phyloP scores from a whole-genome alignment of 768 basidiomycete genomes.

The Boletus vermiculosoides region DNA sequence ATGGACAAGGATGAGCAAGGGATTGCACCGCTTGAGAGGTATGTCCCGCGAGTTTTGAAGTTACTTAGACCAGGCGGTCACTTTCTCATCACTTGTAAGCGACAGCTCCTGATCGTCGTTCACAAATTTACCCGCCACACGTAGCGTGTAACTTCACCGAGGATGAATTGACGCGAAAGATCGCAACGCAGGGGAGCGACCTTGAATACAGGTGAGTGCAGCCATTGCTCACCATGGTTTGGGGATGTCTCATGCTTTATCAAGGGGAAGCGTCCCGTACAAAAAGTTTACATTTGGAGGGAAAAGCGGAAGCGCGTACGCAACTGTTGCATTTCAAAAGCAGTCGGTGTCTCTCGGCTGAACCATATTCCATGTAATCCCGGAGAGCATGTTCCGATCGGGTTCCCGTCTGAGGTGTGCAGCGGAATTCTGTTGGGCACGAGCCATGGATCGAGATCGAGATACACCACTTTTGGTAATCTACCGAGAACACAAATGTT shows the following conservation, averaged over 20 bases:
- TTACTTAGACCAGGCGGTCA: conserved; percentile 64
- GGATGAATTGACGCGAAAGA: conserved; percentile 60
- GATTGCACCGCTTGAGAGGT: conserved; percentile 50
- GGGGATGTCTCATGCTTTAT: neutral
- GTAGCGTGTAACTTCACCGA: conserved; percentile 85
- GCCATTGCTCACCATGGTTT: neutral
- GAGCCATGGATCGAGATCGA: neutral
- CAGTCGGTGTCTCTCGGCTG: neutral
- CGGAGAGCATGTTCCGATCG: neutral
- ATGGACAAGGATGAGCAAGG: conserved; percentile 58
- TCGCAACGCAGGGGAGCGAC: conserved; percentile 46
- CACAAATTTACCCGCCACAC: neutral
- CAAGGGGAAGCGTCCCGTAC: conserved; percentile 71
- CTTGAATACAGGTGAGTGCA: conserved; percentile 62
- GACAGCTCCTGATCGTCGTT: neutral
- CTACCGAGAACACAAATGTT: neutral
- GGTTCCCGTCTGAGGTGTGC: neutral
- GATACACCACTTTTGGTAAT: neutral
- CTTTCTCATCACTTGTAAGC: conserved; percentile 80
- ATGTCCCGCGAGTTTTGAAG: conserved; percentile 55
- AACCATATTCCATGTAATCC: neutral
- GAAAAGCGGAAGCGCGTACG: conserved; percentile 64
- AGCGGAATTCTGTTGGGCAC: neutral
- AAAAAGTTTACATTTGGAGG: conserved; percentile 77
- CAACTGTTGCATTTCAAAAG: conserved; percentile 71